These are phyloP conservation scores for Phytophthora citricola DNA, from an alignment of 352 stramenopile genomes.

Conservation along the genomic window DNA sequence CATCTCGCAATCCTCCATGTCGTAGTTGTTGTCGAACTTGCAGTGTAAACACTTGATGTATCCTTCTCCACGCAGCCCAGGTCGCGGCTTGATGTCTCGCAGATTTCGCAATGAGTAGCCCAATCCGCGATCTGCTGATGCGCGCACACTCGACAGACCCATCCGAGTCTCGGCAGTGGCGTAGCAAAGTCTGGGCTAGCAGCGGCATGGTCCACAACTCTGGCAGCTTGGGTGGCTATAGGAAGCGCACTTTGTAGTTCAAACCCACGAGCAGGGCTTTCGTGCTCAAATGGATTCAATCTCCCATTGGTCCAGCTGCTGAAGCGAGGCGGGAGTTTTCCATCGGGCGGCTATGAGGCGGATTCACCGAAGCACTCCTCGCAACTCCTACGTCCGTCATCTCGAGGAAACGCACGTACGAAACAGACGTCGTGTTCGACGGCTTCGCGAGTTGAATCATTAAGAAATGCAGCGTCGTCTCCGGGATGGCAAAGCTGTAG, in stretches of 20 bases:
- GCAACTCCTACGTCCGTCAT: slow-evolving; percentile 40
- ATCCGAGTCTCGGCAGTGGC: slow-evolving; percentile 49
- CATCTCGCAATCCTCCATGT: slow-evolving; percentile 74
- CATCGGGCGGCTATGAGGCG: slow-evolving; percentile 10
- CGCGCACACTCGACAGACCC: slow-evolving; percentile 72
- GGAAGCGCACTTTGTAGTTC: slow-evolving; percentile 46
- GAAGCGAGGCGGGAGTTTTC: slow-evolving; percentile 16
- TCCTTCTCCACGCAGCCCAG: slow-evolving; percentile 47
- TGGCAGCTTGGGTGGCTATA: slow-evolving; percentile 26
- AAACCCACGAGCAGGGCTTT: slow-evolving; percentile 27
- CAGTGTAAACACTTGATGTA: slow-evolving; percentile 72
- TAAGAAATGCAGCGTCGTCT: slow-evolving; percentile 58
- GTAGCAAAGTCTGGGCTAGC: slow-evolving; percentile 36
- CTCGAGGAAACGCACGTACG: slow-evolving; percentile 67
- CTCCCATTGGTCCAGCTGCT: slow-evolving; percentile 10
- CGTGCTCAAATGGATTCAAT: slow-evolving; percentile 15
- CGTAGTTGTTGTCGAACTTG: slow-evolving; percentile 83
- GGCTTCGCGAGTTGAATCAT: slow-evolving; percentile 56
- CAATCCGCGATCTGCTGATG: slow-evolving; percentile 76
- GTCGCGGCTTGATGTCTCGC: slow-evolving; percentile 68
- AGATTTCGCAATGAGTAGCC: slow-evolving; percentile 77
- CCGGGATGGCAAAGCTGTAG: slow-evolving; percentile 40
- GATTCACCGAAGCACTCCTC: slow-evolving; percentile 20
- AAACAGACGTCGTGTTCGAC: slow-evolving; percentile 59
- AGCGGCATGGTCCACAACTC: slow-evolving; percentile 42